These are phyloP conservation scores for Didymella exigua DNA, from an alignment of 2,329 filamentous ascomycete species.

Conservation along the genomic window DNA sequence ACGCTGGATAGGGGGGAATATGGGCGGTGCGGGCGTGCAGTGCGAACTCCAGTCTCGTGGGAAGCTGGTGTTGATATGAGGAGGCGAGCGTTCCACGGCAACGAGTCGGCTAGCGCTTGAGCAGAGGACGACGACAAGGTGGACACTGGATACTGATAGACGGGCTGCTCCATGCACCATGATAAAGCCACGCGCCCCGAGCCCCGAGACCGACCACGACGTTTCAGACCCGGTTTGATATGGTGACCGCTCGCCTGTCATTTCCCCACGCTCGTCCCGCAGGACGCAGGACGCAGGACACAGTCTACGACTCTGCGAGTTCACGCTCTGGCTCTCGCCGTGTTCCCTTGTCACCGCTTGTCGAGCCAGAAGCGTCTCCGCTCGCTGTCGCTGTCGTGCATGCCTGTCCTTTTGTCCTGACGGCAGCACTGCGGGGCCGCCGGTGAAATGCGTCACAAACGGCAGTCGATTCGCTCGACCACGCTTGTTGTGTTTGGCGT, in stretches of 20 bases:
- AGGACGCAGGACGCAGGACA: slow-evolving; percentile 1
- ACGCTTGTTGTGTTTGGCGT: slow-evolving; percentile 4
- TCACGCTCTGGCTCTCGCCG: not conserved
- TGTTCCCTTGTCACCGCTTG: slow-evolving; percentile 7
- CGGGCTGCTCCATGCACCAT: slow-evolving; percentile 9
- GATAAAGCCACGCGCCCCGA: slow-evolving; percentile 9
- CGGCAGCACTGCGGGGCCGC: slow-evolving; percentile 18
- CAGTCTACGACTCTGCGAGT: no score
- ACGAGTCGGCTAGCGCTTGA: slow-evolving; percentile 20
- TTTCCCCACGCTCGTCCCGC: slow-evolving; percentile 16
- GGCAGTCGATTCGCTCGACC: slow-evolving; percentile 12
- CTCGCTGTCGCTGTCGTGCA: not conserved
- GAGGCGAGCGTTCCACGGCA: slow-evolving; percentile 12
- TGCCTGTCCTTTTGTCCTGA: not conserved
- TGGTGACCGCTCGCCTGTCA: slow-evolving; percentile 10
- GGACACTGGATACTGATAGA: slow-evolving; percentile 6
- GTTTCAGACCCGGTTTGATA: slow-evolving; percentile 13
- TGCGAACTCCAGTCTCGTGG: no score
- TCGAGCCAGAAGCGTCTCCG: slow-evolving; percentile 2
- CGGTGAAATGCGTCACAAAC: slow-evolving; percentile 15
- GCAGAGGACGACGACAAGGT: slow-evolving; percentile 5
- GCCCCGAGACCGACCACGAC: not conserved
- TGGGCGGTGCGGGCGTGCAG: not conserved
- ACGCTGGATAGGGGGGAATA: slow-evolving; percentile 8
- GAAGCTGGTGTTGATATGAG: slow-evolving; percentile 13